These are phyloP conservation scores for Mallotus nudiflorus DNA, from an alignment of 345 rosid genomes.

Conservation along the genomic window DNA sequence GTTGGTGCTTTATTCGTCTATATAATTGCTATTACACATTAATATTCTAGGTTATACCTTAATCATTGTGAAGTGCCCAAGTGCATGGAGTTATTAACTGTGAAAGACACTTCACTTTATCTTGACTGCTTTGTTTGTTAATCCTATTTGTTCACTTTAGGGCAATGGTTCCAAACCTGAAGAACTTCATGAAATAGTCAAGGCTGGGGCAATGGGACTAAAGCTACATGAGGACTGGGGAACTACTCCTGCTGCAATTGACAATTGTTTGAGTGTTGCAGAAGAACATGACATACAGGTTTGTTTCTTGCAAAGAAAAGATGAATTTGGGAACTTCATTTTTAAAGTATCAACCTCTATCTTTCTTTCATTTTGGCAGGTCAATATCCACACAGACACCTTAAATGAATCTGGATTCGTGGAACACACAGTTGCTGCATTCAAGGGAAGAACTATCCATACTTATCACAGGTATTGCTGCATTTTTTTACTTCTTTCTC, in stretches of 20 bases:
- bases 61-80: not conserved
- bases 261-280: conserved; percentile 80
- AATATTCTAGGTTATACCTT: conserved; percentile 3
- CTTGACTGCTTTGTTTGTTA: conserved; percentile 1
- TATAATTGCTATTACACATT: conserved; percentile 3
- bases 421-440: conserved; percentile 87
- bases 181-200: conserved; percentile 72
- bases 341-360: conserved; percentile 1
- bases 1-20: not conserved
- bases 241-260: conserved; percentile 92
- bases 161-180: conserved; percentile 77
- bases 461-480: conserved; percentile 83
- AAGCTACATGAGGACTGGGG: conserved; percentile 99
- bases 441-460: conserved; percentile 88
- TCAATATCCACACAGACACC: conserved; percentile 94
- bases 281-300: conserved; percentile 84
- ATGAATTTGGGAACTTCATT: not conserved
- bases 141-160: conserved; percentile 35
- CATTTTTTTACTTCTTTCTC: conserved; percentile 1
- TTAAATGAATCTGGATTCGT: conserved; percentile 96
- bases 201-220: conserved; percentile 98
- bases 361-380: conserved; percentile 48
- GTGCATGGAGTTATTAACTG: conserved; percentile 13
- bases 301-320: not conserved
- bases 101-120: conserved; percentile 8